These are phyloP conservation scores for Gastrolobium villosum DNA, from an alignment of 306 rosid genomes.

Conservation along the genomic window DNA sequence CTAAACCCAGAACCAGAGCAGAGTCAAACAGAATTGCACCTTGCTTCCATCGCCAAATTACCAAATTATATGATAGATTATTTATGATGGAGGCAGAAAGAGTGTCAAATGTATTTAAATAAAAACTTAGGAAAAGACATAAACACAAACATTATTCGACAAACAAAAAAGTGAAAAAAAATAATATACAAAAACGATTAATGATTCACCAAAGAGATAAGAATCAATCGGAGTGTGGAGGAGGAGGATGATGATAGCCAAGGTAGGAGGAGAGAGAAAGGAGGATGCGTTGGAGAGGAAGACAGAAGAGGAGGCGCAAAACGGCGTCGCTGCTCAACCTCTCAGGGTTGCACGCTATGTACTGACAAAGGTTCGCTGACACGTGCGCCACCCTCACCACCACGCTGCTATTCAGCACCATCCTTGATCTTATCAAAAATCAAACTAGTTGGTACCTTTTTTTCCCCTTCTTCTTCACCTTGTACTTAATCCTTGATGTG, in stretches of 20 bases:
- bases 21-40: background rate
- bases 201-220: background rate
- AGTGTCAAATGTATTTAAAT: background rate
- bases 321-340: slow-evolving; percentile 63
- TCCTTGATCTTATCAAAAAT: slow-evolving; percentile 36
- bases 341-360: slow-evolving; percentile 87
- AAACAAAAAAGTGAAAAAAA: background rate
- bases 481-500: too few species aligned
- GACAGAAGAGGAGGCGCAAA: slow-evolving; percentile 71
- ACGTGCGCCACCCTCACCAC: slow-evolving; percentile 68
- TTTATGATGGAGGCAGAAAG: background rate
- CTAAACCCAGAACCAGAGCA: too few species aligned
- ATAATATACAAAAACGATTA: background rate
- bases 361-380: slow-evolving; percentile 74
- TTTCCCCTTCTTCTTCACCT: too few species aligned
- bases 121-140: too few species aligned
- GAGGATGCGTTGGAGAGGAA: slow-evolving; percentile 57
- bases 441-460: too few species aligned
- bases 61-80: background rate
- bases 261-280: slow-evolving; percentile 59
- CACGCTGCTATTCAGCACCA: slow-evolving; percentile 76
- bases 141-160: background rate
- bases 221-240: slow-evolving; percentile 46
- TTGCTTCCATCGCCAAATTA: background rate
- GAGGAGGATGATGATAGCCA: background rate